A percentile compares a stretch with the other conserved stretches of the same genome.
Conservation (phyloP, 805 yeast species). For the Candida sanyiensis region DNA sequence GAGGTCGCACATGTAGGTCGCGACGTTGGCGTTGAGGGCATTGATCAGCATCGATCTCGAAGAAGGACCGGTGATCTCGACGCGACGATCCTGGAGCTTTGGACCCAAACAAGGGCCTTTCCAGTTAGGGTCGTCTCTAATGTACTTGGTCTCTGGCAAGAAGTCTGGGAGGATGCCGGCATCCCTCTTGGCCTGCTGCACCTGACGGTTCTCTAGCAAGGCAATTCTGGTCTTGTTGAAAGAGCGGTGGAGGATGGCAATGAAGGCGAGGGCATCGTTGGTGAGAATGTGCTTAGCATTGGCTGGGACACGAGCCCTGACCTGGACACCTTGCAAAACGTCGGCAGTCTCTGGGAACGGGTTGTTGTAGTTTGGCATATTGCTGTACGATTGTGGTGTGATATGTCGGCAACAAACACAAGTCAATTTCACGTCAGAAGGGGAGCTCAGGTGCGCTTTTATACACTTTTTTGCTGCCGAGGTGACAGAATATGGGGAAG, state of each 20-base stretch:
- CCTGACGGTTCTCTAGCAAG: conserved; percentile 55
- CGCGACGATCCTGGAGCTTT: conserved; percentile 68
- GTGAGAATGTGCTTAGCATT: conserved; percentile 36
- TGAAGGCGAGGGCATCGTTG: conserved; percentile 54
- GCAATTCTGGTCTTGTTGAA: conserved; percentile 58
- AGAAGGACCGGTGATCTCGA: conserved; percentile 83
- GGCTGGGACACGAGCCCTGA: conserved; percentile 33
- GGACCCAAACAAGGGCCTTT: conserved; percentile 68
- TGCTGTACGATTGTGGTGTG: too few species aligned
- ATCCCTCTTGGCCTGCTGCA: conserved; percentile 56
- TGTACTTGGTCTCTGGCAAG: conserved; percentile 59
- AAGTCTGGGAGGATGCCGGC: conserved; percentile 57
- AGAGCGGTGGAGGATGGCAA: conserved; percentile 67
- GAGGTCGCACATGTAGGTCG: conserved; percentile 82
- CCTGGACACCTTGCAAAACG: conserved; percentile 32
- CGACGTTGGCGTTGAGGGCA: conserved; percentile 72
- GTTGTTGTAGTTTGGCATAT: conserved; percentile 14
- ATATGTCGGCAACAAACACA: too few species aligned
- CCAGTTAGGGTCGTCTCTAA: conserved; percentile 72
- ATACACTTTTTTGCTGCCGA: background rate
- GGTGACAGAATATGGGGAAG: conserved; percentile 2
- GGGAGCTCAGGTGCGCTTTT: conserved; percentile 1
- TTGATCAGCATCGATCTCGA: conserved; percentile 79
- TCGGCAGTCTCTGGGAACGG: conserved; percentile 28
- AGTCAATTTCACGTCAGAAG: too few species aligned